Conservation (phyloP, 345 rosid genomes). For the Noccaea bulbosa region DNA sequence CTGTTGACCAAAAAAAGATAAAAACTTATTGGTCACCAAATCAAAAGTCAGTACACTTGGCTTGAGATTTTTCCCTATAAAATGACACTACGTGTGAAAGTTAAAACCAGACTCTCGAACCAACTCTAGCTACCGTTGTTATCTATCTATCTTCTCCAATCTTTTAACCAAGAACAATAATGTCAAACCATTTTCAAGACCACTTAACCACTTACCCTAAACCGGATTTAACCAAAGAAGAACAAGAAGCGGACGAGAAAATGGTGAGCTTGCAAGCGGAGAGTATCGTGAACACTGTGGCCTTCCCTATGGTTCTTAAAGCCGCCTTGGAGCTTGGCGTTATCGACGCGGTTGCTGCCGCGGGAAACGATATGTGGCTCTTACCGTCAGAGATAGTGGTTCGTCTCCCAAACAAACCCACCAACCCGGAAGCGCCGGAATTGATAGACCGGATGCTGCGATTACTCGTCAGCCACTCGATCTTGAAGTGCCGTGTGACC, state of each 20-base stretch:
- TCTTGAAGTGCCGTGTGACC: slow-evolving; percentile 46
- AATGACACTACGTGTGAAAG: not conserved
- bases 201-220: slow-evolving; percentile 7
- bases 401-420: slow-evolving; percentile 42
- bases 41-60: not conserved
- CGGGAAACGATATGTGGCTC: slow-evolving; percentile 43
- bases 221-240: slow-evolving; percentile 23
- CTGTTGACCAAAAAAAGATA: too few species aligned
- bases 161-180: not conserved
- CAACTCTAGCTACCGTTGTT: not conserved
- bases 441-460: slow-evolving; percentile 62
- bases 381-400: slow-evolving; percentile 51
- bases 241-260: slow-evolving; percentile 3
- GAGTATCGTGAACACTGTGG: slow-evolving; percentile 33
- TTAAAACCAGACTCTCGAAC: slow-evolving; percentile 14
- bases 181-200: slow-evolving; percentile 25
- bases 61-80: slow-evolving; percentile 1
- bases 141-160: too few species aligned
- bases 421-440: slow-evolving; percentile 47
- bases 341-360: slow-evolving; percentile 51
- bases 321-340: slow-evolving; percentile 58
- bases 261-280: slow-evolving; percentile 35
- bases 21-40: not conserved
- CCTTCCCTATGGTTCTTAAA: slow-evolving; percentile 54
- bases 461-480: slow-evolving; percentile 53